Evolutionary conservation across 2,329 filamentous ascomycete species (phyloP).

Genomic region (Fusarium sp.): DNA sequence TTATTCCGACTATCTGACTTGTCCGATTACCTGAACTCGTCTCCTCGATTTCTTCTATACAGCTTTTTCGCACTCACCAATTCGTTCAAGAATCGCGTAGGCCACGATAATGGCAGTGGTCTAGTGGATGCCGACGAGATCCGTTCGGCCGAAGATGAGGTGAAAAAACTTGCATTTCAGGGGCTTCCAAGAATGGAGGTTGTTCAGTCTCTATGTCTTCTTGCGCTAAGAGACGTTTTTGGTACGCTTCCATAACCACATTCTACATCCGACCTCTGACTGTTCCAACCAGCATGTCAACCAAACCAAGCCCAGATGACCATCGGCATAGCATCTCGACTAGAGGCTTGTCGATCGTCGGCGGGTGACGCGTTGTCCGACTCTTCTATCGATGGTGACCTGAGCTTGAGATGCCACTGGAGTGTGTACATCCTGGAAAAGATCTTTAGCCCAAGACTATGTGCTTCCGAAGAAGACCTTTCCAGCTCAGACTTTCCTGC

Average conservation of each 20-base stretch:
- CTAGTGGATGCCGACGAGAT: not conserved
- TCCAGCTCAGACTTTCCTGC: not conserved
- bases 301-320: not conserved
- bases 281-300: not conserved
- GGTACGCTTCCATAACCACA: not conserved
- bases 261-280: too few species aligned
- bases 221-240: not conserved
- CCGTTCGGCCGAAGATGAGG: not conserved
- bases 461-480: not conserved
- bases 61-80: not conserved
- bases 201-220: not conserved
- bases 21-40: not conserved
- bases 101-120: not conserved
- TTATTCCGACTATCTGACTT: not conserved
- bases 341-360: not conserved
- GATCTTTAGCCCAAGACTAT: not conserved
- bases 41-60: not conserved
- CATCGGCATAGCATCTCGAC: not conserved
- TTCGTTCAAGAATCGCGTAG: not conserved
- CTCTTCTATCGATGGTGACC: not conserved
- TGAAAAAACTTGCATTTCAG: not conserved
- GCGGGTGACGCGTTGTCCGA: not conserved
- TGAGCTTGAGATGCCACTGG: conserved; percentile 1
- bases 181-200: not conserved
- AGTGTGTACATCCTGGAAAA: conserved; percentile 1